Percentiles rank a stretch among this genome's conserved stretches.
Conservation (phyloP, 768 basidiomycete genomes). For the Xerocomellus amylosporus region DNA sequence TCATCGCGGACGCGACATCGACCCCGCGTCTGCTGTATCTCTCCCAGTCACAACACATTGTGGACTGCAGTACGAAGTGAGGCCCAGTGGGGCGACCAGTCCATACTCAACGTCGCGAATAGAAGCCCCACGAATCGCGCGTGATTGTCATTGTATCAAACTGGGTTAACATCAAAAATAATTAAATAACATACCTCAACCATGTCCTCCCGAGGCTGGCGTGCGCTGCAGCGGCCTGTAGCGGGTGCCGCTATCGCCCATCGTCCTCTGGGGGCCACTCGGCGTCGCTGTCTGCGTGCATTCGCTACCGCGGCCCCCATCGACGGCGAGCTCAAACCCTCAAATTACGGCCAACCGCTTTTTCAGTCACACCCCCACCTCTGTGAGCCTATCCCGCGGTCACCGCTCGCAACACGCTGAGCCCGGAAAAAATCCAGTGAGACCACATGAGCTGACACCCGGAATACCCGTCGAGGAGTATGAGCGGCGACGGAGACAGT, state of each 20-base stretch:
- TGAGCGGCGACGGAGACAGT: conserved; percentile 57
- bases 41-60: conserved; percentile 39
- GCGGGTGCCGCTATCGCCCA: not conserved
- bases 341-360: conserved; percentile 77
- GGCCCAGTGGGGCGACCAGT: conserved; percentile 15
- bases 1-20: conserved; percentile 62
- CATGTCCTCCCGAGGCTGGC: conserved; percentile 24
- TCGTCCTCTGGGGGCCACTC: not conserved
- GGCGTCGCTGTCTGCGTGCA: conserved; percentile 10
- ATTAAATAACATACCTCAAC: not conserved
- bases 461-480: conserved; percentile 81
- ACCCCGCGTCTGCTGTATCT: conserved; percentile 53
- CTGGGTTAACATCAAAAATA: not conserved
- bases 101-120: conserved; percentile 18
- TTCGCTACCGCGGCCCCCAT: conserved; percentile 35
- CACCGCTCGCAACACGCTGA: conserved; percentile 5
- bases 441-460: conserved; percentile 69
- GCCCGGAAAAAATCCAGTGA: conserved; percentile 37
- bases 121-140: conserved; percentile 6
- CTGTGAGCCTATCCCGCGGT: conserved; percentile 37
- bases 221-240: conserved; percentile 9
- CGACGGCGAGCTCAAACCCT: conserved; percentile 53
- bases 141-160: conserved; percentile 17
- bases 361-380: conserved; percentile 81
- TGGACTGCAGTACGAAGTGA: not conserved